These are phyloP conservation scores for Beta macrorhiza DNA, from an alignment of 179 eudicot genomes.

Conservation along the genomic window DNA sequence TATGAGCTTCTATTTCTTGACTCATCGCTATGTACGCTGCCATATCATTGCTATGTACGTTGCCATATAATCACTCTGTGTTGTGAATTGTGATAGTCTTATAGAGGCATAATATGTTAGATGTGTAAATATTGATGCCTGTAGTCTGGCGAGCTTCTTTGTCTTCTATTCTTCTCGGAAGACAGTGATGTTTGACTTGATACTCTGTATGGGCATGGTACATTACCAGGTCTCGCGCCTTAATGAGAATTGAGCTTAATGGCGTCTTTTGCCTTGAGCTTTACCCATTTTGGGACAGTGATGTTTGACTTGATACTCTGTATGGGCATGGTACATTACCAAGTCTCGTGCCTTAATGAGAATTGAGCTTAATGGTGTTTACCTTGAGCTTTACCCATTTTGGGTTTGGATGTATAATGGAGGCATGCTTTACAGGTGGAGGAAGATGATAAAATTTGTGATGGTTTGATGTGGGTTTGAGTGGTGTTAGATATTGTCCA, in stretches of 20 bases:
- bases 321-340: not conserved
- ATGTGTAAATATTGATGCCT: slow-evolving; percentile 1
- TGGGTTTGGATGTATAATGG: too few species aligned
- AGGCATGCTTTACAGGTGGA: too few species aligned
- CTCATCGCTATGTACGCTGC: not conserved
- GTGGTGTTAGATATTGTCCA: too few species aligned
- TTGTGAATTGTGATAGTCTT: not conserved
- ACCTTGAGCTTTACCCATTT: too few species aligned
- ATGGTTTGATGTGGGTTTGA: too few species aligned
- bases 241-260: not conserved
- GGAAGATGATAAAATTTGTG: too few species aligned
- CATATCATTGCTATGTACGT: not conserved
- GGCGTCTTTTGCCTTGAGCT: too few species aligned
- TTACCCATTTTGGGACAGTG: too few species aligned
- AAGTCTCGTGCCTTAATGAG: not conserved
- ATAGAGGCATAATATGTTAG: not conserved
- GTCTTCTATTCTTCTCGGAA: not conserved
- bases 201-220: not conserved
- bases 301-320: not conserved
- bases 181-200: not conserved
- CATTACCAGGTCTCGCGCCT: not conserved
- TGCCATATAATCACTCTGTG: not conserved
- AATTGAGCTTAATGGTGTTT: not conserved
- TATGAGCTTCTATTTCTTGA: not conserved
- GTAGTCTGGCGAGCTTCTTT: not conserved